Percentiles rank a stretch among this genome's conserved stretches.
Conservation (phyloP, 257 asterid species). For the Marsdenia floribunda region DNA sequence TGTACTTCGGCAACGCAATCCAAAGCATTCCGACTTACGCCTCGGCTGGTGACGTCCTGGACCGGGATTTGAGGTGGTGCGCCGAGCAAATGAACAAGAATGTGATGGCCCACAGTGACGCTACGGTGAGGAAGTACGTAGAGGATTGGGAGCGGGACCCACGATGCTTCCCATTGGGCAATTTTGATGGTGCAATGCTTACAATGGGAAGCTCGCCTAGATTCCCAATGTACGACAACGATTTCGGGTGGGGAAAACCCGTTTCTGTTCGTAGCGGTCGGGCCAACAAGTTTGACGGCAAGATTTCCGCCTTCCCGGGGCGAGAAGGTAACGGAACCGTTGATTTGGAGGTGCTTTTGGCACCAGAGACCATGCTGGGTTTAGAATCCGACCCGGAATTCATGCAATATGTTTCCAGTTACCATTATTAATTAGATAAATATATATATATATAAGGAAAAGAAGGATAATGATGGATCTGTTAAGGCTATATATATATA, state of each 20-base stretch:
- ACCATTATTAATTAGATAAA: background rate
- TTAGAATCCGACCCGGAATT: conserved; percentile 36
- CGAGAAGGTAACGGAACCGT: conserved; percentile 32
- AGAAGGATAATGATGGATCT: background rate
- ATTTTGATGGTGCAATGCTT: conserved; percentile 37
- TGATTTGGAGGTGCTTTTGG: conserved; percentile 38
- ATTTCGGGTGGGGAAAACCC: conserved; percentile 48
- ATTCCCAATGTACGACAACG: conserved; percentile 39
- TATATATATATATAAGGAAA: background rate
- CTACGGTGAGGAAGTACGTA: conserved; percentile 26
- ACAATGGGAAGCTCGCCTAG: conserved; percentile 43
- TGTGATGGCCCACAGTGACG: conserved; percentile 20
- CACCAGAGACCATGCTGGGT: conserved; percentile 31
- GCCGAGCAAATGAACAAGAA: conserved; percentile 30
- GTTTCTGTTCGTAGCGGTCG: conserved; percentile 31
- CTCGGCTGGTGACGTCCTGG: conserved; percentile 32
- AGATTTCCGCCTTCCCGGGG: conserved; percentile 37
- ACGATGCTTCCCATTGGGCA: conserved; percentile 33
- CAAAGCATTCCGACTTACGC: conserved; percentile 36
- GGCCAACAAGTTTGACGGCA: conserved; percentile 36
- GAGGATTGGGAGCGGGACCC: conserved; percentile 36
- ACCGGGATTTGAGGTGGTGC: conserved; percentile 33
- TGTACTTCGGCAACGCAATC: conserved; percentile 38
- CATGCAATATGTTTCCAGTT: conserved; percentile 27
- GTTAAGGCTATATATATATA: no score